Evolutionary conservation across 192 early-diverging fungal species (phyloP), one percentile per base, ranked within the genome.

Genomic region (Nowakowskiella sp.): DNA sequence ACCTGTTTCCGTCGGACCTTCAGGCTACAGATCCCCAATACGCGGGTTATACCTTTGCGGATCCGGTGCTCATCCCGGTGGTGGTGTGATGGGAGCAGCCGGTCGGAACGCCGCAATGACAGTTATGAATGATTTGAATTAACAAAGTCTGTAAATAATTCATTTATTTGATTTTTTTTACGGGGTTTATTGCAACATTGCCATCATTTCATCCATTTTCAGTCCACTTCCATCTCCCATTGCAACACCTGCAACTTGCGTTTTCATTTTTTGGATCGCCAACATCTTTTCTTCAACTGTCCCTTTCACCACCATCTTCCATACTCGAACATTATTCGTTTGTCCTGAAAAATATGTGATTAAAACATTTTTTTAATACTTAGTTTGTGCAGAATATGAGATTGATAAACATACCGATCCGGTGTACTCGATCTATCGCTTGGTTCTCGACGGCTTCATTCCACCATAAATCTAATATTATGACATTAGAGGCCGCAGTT

Each of bases 251-350:
- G 51, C 64, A 67, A 73, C 80, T 50, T 49, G 71, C 63, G 61
- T 79, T 73, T 96, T 96, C 34, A 81, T 72, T 10, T 78, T 67
- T 57, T 94, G 92, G 16, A 96, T 75, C 44, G 58, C 52, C 57
- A 92, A 55, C 50, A 96, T 92, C 62, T 82, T 82, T 66, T 93
- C 88, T 57, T 96, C 93, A 1, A 96, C 84, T 50, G 85, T 82
- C 43, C 76, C 65, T 21, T 74, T 52, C 21, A 88, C 68, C 55
- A 88, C 73, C 42, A 86, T 80, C 44, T 61, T 61, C 13, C 13
- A 39, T 39, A 39, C 36, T n/a, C n/a, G n/a, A n/a, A n/a, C n/a
- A n/a, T n/a, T n/a, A n/a, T n/a, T n/a, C 19, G 13, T 39, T 39
- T 13, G 13, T 13, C 19, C 36, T 39, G 19, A 39, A 39, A 39